Percentiles rank a stretch among this genome's conserved stretches.
These are phyloP conservation scores for Trichoderma pleuroti DNA, from an alignment of 2,329 filamentous ascomycete species.

Conservation along the genomic window DNA sequence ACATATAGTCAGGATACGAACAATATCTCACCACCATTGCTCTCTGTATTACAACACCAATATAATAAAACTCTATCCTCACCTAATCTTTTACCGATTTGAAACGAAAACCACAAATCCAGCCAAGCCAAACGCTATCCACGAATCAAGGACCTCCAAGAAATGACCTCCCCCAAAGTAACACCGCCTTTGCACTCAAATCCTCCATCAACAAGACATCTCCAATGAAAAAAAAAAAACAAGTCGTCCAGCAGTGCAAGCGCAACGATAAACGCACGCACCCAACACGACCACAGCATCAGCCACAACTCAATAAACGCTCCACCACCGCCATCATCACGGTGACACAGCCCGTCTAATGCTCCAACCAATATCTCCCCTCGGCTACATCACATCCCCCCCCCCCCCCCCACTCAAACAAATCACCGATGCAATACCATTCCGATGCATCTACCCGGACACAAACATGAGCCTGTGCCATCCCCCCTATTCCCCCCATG, in stretches of 20 bases:
- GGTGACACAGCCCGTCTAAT: slow-evolving; percentile 5
- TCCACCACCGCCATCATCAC: not conserved
- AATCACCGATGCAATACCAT: slow-evolving; percentile 7
- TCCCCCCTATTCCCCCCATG: not conserved
- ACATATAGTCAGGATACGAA: not conserved
- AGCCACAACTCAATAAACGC: not conserved
- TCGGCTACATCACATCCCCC: not conserved
- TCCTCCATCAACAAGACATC: not conserved
- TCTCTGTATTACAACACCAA: not conserved
- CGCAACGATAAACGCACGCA: not conserved
- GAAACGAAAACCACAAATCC: not conserved
- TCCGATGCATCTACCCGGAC: slow-evolving; percentile 9
- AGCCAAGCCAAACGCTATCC: not conserved
- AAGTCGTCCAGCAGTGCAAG: not conserved
- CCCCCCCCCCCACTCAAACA: not conserved
- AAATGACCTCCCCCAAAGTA: not conserved
- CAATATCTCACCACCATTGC: not conserved
- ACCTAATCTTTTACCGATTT: not conserved
- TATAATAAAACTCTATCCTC: too few species aligned
- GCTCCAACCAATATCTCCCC: not conserved
- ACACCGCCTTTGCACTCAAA: not conserved
- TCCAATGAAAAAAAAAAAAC: not conserved
- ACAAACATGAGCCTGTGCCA: not conserved
- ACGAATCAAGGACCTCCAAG: not conserved
- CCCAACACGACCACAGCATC: not conserved